A percentile compares a stretch with the other conserved stretches of the same genome.
Conservation (phyloP, 2,329 filamentous ascomycete species). For the Neurospora sp. region DNA sequence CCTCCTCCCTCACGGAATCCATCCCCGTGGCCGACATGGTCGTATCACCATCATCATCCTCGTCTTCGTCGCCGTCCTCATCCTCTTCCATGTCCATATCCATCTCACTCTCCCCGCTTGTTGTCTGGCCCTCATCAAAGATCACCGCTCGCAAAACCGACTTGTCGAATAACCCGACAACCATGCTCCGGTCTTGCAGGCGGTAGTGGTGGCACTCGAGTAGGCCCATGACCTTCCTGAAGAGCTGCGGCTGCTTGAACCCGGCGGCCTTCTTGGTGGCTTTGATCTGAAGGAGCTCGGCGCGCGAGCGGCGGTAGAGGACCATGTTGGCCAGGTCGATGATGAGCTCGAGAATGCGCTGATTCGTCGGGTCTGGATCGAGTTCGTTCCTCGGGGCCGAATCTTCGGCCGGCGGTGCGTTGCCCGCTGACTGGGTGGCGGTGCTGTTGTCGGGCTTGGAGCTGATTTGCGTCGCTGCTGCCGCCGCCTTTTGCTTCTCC, state of each 20-base stretch:
- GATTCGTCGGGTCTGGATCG: conserved; percentile 41
- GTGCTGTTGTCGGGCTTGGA: not conserved
- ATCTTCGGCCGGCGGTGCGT: conserved; percentile 1
- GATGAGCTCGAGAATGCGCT: conserved; percentile 75
- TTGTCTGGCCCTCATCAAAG: conserved; percentile 54
- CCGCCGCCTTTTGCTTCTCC: not conserved
- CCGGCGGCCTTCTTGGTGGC: conserved; percentile 61
- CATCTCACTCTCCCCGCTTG: not conserved
- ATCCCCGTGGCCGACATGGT: not conserved
- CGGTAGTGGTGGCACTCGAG: conserved; percentile 86
- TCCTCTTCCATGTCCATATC: conserved; percentile 4
- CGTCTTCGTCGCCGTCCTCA: conserved; percentile 21
- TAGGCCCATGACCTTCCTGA: conserved; percentile 74
- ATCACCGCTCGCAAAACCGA: conserved; percentile 77
- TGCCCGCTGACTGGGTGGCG: not conserved
- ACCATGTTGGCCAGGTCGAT: conserved; percentile 90
- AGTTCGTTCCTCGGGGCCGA: conserved; percentile 22
- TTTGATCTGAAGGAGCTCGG: conserved; percentile 72
- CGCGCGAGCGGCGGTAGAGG: conserved; percentile 75
- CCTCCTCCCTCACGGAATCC: conserved; percentile 11
- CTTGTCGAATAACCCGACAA: conserved; percentile 91
- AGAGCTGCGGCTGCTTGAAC: conserved; percentile 68
- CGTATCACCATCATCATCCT: conserved; percentile 21
- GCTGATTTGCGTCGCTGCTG: not conserved
- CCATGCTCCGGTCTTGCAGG: conserved; percentile 75